Evolutionary conservation across 2,329 filamentous ascomycete species (phyloP).

Genomic region (Paecilomyces dactylethromorphus): DNA sequence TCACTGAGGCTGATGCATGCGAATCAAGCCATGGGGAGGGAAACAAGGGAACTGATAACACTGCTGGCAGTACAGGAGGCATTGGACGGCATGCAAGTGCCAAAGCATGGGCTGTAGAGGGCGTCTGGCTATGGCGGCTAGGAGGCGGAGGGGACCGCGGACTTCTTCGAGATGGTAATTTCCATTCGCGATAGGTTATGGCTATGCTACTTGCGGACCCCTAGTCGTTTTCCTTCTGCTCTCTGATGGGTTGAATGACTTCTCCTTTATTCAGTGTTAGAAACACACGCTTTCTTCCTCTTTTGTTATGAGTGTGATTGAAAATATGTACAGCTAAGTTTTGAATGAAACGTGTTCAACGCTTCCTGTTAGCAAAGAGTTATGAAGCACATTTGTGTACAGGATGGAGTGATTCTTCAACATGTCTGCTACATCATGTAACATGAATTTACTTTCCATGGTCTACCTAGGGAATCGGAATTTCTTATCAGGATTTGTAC

Average conservation of each 20-base stretch:
- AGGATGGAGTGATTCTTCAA: too few species aligned
- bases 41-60: conserved; percentile 25
- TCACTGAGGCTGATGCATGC: conserved; percentile 64
- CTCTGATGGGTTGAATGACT: background rate
- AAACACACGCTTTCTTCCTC: too few species aligned
- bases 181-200: conserved; percentile 19
- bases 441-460: too few species aligned
- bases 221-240: background rate
- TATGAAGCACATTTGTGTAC: too few species aligned
- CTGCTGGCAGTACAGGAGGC: conserved; percentile 12
- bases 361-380: too few species aligned
- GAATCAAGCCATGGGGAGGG: conserved; percentile 34
- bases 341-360: too few species aligned
- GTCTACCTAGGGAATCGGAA: too few species aligned
- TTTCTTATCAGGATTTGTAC: too few species aligned
- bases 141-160: conserved; percentile 49
- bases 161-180: conserved; percentile 27
- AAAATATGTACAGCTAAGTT: too few species aligned
- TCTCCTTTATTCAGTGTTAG: background rate
- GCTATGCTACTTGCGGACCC: background rate
- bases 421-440: too few species aligned
- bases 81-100: conserved; percentile 64
- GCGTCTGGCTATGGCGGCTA: conserved; percentile 79
- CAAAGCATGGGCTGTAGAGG: conserved; percentile 78
- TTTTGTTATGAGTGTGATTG: too few species aligned